Evolutionary conservation across 2,329 filamentous ascomycete genomes (phyloP).

Genomic region (Talaromyces atroroseus): DNA sequence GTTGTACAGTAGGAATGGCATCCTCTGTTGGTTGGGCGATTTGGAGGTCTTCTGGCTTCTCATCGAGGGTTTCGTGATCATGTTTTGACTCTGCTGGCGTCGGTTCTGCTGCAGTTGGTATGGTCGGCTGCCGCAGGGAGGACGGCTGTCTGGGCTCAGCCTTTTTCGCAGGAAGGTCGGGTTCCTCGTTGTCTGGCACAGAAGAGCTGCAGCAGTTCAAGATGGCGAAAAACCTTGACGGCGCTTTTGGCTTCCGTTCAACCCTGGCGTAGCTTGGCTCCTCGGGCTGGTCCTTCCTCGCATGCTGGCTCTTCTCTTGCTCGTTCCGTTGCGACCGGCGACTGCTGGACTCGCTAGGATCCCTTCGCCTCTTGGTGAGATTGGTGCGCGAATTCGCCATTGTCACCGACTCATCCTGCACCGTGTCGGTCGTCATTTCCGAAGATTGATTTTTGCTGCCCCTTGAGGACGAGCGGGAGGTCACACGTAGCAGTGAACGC

Average conservation of each 20-base stretch:
- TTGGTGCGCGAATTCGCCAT: conserved; percentile 61
- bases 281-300: conserved; percentile 29
- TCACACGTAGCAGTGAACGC: conserved; percentile 31
- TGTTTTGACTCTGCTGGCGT: conserved; percentile 38
- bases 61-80: conserved; percentile 29
- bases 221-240: conserved; percentile 41
- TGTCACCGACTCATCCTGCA: conserved; percentile 46
- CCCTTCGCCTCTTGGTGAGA: conserved; percentile 57
- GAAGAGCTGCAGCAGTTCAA: conserved; percentile 46
- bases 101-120: conserved; percentile 33
- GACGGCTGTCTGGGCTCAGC: conserved; percentile 36
- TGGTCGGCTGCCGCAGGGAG: conserved; percentile 29
- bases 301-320: conserved; percentile 28
- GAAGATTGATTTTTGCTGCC: conserved; percentile 29
- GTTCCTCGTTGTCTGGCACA: conserved; percentile 39
- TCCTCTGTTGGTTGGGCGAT: conserved; percentile 24
- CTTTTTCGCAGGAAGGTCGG: conserved; percentile 42
- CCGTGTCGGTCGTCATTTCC: conserved; percentile 29
- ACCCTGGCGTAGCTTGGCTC: conserved; percentile 28
- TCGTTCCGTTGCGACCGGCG: conserved; percentile 33
- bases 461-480: conserved; percentile 36
- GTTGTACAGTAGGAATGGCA: conserved; percentile 11
- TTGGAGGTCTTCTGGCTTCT: conserved; percentile 31
- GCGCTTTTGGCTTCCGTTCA: conserved; percentile 38
- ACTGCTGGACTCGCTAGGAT: conserved; percentile 63